Evolutionary conservation across 2,329 filamentous ascomycete genomes (phyloP).

Genomic region (Aspergillus novofumigatus): DNA sequence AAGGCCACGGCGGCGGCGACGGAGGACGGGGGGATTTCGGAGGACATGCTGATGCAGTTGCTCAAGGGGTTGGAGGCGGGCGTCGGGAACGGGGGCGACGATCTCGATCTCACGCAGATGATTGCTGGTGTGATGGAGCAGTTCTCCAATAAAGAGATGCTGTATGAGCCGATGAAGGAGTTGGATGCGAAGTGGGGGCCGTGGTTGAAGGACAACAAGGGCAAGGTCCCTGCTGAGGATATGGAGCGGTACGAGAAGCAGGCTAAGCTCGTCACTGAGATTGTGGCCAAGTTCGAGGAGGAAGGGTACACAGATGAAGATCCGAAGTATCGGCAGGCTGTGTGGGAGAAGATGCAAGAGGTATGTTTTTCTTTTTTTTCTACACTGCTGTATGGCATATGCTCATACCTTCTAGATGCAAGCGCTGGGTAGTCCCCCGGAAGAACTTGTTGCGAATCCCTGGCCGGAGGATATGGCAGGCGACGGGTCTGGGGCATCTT

Average conservation of each 20-base stretch:
- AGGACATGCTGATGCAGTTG: constrained; percentile 88
- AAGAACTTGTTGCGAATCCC: constrained; percentile 66
- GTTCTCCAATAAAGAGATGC: constrained; percentile 93
- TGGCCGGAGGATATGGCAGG: constrained; percentile 72
- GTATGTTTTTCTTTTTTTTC: constrained; percentile 47
- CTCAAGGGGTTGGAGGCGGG: constrained; percentile 78
- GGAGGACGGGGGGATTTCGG: constrained; percentile 54
- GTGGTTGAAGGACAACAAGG: constrained; percentile 78
- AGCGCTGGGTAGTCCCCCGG: constrained; percentile 82
- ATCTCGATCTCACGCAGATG: constrained; percentile 92
- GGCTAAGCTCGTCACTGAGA: constrained; percentile 73
- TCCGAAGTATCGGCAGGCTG: constrained; percentile 76
- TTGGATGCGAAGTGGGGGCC: constrained; percentile 84
- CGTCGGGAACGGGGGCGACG: constrained; percentile 53
- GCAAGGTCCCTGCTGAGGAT: constrained; percentile 62
- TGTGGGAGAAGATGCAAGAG: constrained; percentile 97
- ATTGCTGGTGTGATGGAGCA: constrained; percentile 99
- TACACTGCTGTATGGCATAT: neutral
- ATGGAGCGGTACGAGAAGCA: constrained; percentile 77
- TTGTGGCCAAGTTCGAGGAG: constrained; percentile 84
- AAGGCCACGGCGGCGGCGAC: constrained; percentile 75
- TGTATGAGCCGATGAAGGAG: constrained; percentile 99
- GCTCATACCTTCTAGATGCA: constrained; percentile 69
- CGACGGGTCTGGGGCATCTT: constrained; percentile 58
- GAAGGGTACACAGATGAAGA: constrained; percentile 78